Percentiles rank a stretch among this genome's conserved stretches.
These are phyloP conservation scores for Pleurotus eryngii DNA, from an alignment of 768 basidiomycete species.

Conservation along the genomic window DNA sequence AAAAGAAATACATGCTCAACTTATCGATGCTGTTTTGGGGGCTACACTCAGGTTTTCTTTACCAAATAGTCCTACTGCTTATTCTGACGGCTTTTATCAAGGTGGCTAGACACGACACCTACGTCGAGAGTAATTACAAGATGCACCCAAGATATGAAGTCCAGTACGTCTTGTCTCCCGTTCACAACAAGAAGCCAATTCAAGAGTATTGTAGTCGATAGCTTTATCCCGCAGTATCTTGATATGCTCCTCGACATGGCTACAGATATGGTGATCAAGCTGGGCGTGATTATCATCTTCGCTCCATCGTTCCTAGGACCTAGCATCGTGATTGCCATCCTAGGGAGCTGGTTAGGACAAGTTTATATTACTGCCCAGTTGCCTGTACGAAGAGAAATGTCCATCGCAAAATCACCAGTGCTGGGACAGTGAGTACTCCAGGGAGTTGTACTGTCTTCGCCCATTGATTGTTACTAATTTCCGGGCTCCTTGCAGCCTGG, in stretches of 20 bases:
- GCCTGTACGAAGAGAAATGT: conserved; percentile 46
- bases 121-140: conserved; percentile 57
- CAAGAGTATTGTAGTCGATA: conserved; percentile 50
- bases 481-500: conserved; percentile 27
- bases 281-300: conserved; percentile 40
- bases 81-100: conserved; percentile 11
- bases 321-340: conserved; percentile 34
- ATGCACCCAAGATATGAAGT: conserved; percentile 63
- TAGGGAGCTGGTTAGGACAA: conserved; percentile 42
- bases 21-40: conserved; percentile 52
- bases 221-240: conserved; percentile 25
- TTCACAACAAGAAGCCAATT: conserved; percentile 26
- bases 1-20: conserved; percentile 44
- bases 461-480: too few relatives aligned
- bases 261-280: conserved; percentile 36
- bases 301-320: conserved; percentile 47
- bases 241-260: conserved; percentile 25
- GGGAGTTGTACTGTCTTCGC: too few relatives aligned
- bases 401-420: conserved; percentile 33
- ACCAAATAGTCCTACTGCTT: not conserved
- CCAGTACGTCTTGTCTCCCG: conserved; percentile 33
- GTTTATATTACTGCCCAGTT: conserved; percentile 45
- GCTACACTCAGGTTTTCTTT: conserved; percentile 54
- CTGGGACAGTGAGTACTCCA: conserved; percentile 37
- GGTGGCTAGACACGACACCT: conserved; percentile 49